Base-by-base conservation (phyloP, 2,329 filamentous ascomycete species). In the Cordyceps militaris region DNA sequence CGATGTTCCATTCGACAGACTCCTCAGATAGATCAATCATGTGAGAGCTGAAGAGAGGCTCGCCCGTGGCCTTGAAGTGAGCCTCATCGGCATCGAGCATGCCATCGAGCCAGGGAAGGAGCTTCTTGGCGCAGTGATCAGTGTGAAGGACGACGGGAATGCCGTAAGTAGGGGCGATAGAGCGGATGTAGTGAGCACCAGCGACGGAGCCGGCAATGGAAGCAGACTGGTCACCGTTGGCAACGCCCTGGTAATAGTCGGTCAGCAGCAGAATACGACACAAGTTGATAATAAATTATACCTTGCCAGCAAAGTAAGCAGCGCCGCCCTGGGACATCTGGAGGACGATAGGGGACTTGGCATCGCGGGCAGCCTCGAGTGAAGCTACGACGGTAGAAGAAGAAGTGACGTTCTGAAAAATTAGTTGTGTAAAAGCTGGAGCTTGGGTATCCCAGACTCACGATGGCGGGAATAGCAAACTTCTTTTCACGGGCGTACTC, bases 81-180 rank as follows among this genome's bases (percentile, higher is more conserved):
- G 79, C 82, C 85, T 97, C 94, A 70, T 97, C 94, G 67, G 87
- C 93, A 63, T 94, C 91, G 67, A 97, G 77, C 86, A 97, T 92
- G 73, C 92, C 92, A 71, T 97, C 92, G 73, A 97, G 81, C 93
- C 93, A 97, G 62, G 94, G 94, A 59, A 97, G 86, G 60, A 97
- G 90, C 87, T 97, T 97, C 89, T 97, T 97, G 73, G 94, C 93
- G 78, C 93, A 96, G 82, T 97, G 94, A 75, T 99, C 94, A 72
- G 93, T 95, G 85, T 97, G 92, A 60, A 97, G 86, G 68, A 97
- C 81, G 66, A 96, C 91, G 69, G 93, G 93, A 65, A 97, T 79
- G 66, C 87, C 91, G 77, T 99, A 99, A 66, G 83, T 67, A 61
- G 93, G 90, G 54, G 94, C 91, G 68, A 97, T 78, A 65, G 88